A percentile compares a stretch with the other conserved stretches of the same genome.
Evolutionary conservation across 2,329 filamentous ascomycete species (phyloP).

Genomic region (Cercospora sesami): DNA sequence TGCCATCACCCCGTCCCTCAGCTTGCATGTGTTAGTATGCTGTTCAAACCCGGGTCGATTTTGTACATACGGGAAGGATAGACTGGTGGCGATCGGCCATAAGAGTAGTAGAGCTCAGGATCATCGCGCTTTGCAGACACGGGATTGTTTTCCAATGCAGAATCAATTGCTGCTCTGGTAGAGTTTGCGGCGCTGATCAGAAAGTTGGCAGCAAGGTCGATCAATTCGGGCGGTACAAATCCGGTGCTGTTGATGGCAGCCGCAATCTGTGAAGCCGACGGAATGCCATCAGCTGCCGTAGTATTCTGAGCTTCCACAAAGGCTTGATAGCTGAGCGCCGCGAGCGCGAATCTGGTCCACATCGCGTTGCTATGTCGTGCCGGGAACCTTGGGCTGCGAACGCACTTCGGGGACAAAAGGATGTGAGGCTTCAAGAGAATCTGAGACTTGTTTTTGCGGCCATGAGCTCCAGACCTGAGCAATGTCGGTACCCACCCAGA

Average conservation of each 20-base stretch:
- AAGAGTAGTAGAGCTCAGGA: slow-evolving; percentile 34
- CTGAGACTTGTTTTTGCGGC: background rate
- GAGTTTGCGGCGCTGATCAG: slow-evolving; percentile 19
- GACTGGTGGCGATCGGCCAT: slow-evolving; percentile 35
- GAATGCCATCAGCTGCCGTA: background rate
- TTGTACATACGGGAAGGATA: slow-evolving; percentile 33
- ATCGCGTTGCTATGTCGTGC: background rate
- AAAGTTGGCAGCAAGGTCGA: slow-evolving; percentile 18
- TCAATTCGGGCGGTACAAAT: slow-evolving; percentile 18
- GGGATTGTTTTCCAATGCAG: slow-evolving; percentile 15
- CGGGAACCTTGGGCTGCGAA: background rate
- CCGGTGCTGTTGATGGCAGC: slow-evolving; percentile 19
- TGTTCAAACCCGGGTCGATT: background rate
- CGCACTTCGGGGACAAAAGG: background rate
- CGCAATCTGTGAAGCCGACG: slow-evolving; percentile 13
- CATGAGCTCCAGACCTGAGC: background rate
- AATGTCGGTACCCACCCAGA: background rate
- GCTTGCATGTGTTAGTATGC: slow-evolving; percentile 16
- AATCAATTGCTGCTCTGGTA: slow-evolving; percentile 13
- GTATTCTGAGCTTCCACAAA: background rate
- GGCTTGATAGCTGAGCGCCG: slow-evolving; percentile 1
- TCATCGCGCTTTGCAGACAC: slow-evolving; percentile 21
- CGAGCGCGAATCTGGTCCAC: background rate
- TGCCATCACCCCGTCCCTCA: slow-evolving; percentile 26
- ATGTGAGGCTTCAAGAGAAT: background rate